Percentiles rank a stretch among this genome's conserved stretches.
Evolutionary conservation across 345 rosid species (phyloP).

Genomic region (Ceriops zippeliana): DNA sequence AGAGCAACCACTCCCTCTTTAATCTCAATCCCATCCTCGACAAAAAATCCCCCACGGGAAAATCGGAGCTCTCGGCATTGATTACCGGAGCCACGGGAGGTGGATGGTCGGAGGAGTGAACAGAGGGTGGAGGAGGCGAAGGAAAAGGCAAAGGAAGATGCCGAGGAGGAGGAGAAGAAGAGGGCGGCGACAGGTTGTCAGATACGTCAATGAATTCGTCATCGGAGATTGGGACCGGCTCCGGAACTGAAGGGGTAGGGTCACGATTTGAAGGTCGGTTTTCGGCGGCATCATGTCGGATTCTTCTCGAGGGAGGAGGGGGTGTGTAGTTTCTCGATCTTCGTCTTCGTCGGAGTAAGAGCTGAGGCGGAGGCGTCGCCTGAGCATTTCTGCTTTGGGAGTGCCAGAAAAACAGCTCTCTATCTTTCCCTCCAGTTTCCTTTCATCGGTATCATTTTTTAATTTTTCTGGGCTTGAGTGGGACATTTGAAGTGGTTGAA

Average conservation of each 20-base stretch:
- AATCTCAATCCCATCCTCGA: conserved; percentile 56
- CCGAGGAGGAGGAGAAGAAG: conserved; percentile 22
- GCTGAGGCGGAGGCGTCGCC: conserved; percentile 53
- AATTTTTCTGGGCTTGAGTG: no score
- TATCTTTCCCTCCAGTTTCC: conserved; percentile 28
- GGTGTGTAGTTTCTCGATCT: conserved; percentile 18
- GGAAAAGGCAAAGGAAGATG: neutral
- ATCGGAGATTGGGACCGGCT: conserved; percentile 38
- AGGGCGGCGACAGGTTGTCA: conserved; percentile 40
- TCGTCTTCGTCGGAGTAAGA: conserved; percentile 54
- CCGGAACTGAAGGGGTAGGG: conserved; percentile 22
- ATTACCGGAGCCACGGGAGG: conserved; percentile 10
- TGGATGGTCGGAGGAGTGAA: conserved; percentile 12
- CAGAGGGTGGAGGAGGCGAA: neutral
- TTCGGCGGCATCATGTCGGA: conserved; percentile 4
- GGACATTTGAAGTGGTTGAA: no score
- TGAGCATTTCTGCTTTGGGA: conserved; percentile 32
- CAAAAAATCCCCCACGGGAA: conserved; percentile 46
- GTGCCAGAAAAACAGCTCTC: neutral
- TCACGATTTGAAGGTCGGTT: conserved; percentile 22
- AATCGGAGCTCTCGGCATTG: conserved; percentile 21
- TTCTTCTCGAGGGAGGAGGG: conserved; percentile 15
- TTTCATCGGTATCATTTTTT: no score
- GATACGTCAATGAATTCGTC: conserved; percentile 58
- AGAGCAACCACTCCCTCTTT: conserved; percentile 62